Evolutionary conservation across 805 yeast species (phyloP), one percentile per base, ranked within the genome.

Genomic region (Wickerhamiella sorbophila): DNA sequence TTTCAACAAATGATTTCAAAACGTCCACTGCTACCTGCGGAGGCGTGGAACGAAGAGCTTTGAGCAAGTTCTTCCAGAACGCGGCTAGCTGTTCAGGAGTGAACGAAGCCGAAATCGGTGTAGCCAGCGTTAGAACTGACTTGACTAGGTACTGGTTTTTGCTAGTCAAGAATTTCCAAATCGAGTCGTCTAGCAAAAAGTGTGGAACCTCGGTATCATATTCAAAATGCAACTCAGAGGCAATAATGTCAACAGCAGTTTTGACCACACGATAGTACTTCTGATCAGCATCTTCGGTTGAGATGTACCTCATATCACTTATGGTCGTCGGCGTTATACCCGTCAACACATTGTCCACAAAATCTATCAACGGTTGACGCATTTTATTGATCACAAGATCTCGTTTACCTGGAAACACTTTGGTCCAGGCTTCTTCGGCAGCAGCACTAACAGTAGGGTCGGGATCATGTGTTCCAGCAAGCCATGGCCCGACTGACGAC

Each of bases 291-390:
- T 85, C 94, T 36, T 77, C 82, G 38, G 69, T 70, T 3, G 75
- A 69, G 16, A 76, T 70, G 50, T 73, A 75, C 42, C 94, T 65
- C 53, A 77, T 80, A 52, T 87, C 95, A 1, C 87, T 75, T 17
- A 87, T 58, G 0, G 85, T 70, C 14, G 71, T 75, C 3, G 68
- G 69, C 2, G 73, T 64, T 55, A 86, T 94, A 26, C 61, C 56
- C 14, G 69, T 57, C 6, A 83, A 52, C 0, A 73, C 64, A 29
- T 75, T 73, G 35, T 65, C 61, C 10, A 74, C 64, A 45, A 71
- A 75, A 38, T 71, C 71, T 15, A 81, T 49, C 12, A 83, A 69
- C 41, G 72, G 78, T 3, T 60, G 62, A 40, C 62, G 63, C 52
- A 83, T 81, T 0, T 77, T 58, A 19, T 61, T 61, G 79, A 87